phyloP scores from a whole-genome alignment of 345 rosid genomes.

The Ceriops tagal region DNA sequence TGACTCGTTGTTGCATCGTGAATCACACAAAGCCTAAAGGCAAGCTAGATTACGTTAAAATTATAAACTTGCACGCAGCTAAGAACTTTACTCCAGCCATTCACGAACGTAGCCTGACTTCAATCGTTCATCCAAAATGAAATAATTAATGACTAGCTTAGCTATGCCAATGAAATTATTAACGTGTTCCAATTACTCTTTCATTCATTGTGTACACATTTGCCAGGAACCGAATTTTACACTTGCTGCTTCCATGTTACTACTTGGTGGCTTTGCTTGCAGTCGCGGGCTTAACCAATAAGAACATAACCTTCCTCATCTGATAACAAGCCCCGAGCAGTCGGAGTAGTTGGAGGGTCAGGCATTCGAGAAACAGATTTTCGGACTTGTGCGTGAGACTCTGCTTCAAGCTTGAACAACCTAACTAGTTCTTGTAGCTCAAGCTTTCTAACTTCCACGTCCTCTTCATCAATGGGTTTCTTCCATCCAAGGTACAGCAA shows the following conservation, averaged over 20 bases:
- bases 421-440: constrained; percentile 82
- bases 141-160: too few relatives aligned
- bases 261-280: neutral
- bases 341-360: neutral
- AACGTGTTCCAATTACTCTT: too few relatives aligned
- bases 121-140: too few relatives aligned
- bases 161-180: too few relatives aligned
- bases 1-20: too few relatives aligned
- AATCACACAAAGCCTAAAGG: too few relatives aligned
- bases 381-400: constrained; percentile 82
- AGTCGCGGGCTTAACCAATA: neutral
- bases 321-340: neutral
- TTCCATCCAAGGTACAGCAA: constrained; percentile 69
- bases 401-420: constrained; percentile 90
- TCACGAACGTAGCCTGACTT: too few relatives aligned
- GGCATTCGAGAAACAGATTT: constrained; percentile 26
- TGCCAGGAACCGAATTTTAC: neutral
- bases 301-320: neutral
- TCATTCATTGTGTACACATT: too few relatives aligned
- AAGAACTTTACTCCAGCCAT: too few relatives aligned
- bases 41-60: too few relatives aligned
- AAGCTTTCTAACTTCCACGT: constrained; percentile 64
- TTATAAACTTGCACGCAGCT: too few relatives aligned
- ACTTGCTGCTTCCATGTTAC: neutral
- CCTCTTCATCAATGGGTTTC: constrained; percentile 56